phyloP scores from a whole-genome alignment of 1,284 basidiomycete species.

The Phylloporus gajari region DNA sequence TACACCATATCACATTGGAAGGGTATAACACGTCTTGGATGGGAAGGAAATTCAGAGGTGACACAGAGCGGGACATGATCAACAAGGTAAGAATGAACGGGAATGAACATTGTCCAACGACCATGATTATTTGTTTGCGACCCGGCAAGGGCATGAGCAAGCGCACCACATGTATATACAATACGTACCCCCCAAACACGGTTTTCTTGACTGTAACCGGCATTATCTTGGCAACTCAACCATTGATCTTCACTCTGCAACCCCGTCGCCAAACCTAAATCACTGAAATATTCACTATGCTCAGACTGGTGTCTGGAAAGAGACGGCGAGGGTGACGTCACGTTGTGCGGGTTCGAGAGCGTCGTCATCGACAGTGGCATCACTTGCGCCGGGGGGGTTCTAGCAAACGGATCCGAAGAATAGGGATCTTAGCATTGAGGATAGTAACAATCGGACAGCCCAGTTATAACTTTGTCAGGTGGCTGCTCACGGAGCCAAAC shows the following conservation, averaged over 20 bases:
- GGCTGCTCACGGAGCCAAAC: conserved; percentile 32
- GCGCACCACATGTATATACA: neutral
- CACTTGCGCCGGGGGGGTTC: conserved; percentile 27
- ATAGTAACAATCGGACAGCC: conserved; percentile 41
- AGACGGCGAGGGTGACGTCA: conserved; percentile 19
- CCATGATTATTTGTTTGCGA: neutral
- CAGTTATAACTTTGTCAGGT: conserved; percentile 32
- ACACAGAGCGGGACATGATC: neutral
- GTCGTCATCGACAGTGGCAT: conserved; percentile 29
- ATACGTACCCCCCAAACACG: conserved; percentile 42
- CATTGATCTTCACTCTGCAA: conserved; percentile 35
- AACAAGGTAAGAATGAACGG: neutral
- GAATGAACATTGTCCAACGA: neutral
- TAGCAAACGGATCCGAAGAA: conserved; percentile 43
- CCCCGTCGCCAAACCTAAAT: conserved; percentile 18
- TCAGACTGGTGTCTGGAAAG: conserved; percentile 25
- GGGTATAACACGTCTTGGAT: conserved; percentile 5
- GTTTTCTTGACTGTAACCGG: conserved; percentile 41
- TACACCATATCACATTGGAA: conserved; percentile 3
- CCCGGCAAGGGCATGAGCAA: neutral
- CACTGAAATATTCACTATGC: conserved; percentile 19
- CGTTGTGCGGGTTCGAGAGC: conserved; percentile 38
- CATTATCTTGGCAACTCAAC: conserved; percentile 42
- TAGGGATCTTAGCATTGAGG: conserved; percentile 28
- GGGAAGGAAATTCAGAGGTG: neutral